Conservation (phyloP, 2,329 filamentous ascomycete species). For the Hymenoscyphus fraxineus region DNA sequence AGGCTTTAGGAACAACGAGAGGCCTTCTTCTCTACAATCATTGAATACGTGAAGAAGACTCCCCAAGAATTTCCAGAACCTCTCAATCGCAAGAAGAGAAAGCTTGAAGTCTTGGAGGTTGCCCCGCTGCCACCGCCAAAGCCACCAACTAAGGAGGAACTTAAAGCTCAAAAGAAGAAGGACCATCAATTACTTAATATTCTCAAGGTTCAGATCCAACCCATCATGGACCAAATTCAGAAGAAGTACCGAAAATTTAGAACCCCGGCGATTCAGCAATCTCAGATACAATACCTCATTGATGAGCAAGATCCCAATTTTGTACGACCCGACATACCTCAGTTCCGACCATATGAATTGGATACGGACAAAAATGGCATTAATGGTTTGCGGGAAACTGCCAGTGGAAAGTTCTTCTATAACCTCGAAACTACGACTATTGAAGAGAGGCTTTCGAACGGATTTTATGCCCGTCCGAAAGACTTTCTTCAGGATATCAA, state of each 20-base stretch:
- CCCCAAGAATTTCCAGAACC: slow-evolving; percentile 86
- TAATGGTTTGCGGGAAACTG: slow-evolving; percentile 69
- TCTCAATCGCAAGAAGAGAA: slow-evolving; percentile 78
- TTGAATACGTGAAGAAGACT: slow-evolving; percentile 72
- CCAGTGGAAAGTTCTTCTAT: slow-evolving; percentile 83
- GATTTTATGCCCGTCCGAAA: slow-evolving; percentile 86
- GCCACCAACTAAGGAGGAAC: slow-evolving; percentile 69
- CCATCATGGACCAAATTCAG: slow-evolving; percentile 96
- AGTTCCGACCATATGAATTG: slow-evolving; percentile 73
- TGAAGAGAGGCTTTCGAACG: slow-evolving; percentile 93
- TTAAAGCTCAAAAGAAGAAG: slow-evolving; percentile 73
- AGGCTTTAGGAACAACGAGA: slow-evolving; percentile 54
- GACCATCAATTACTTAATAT: slow-evolving; percentile 82
- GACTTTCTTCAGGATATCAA: slow-evolving; percentile 90
- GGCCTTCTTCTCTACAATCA: slow-evolving; percentile 74
- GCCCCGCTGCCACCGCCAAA: slow-evolving; percentile 69
- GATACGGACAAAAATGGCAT: slow-evolving; percentile 75
- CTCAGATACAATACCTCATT: slow-evolving; percentile 74
- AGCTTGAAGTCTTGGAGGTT: slow-evolving; percentile 71
- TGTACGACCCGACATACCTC: slow-evolving; percentile 50
- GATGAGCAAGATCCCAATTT: slow-evolving; percentile 75
- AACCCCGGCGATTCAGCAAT: slow-evolving; percentile 70
- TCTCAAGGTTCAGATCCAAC: slow-evolving; percentile 84
- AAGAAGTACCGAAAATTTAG: slow-evolving; percentile 85
- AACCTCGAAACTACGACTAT: slow-evolving; percentile 91